Evolutionary conservation across 2,329 filamentous ascomycete species (phyloP), one percentile per base, ranked within the genome.

Genomic region (Teratosphaeriaceae sp.): DNA sequence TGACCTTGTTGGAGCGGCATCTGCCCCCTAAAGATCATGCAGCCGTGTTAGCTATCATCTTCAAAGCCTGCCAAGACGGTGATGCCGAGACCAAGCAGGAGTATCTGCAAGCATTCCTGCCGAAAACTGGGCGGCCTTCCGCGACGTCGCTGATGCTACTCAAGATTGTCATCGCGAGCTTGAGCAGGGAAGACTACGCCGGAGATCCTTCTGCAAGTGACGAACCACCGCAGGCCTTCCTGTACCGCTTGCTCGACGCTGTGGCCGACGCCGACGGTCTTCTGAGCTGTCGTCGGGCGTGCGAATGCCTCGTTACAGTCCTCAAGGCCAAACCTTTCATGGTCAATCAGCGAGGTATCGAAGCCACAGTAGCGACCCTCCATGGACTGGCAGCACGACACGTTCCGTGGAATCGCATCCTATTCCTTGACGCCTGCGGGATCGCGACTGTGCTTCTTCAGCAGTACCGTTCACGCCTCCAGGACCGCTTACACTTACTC

Each of bases 401-500:
- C 11, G 18, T 18, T 7, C 5, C 15, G 5, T 18, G 12, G 15
- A 12, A 19, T 5, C 15, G 31, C 3, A n/a, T 55, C 1, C 65
- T 80, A 34, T 80, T 71, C 61, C 65, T 67, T 4, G 72, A 74
- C 31, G 62, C 80, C 8, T 80, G 76, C 56, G 64, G 70, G 26
- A 64, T 79, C 8, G 63, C 74, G 43, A 72, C 71, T 7, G 60
- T 70, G 0, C 59, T 81, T 6, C 61, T 83, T 6, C 65, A 72
- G n/a, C 67, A 79, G 11, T 73, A 81, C 52, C 73, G 78, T 16
- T 65, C 72, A 13, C 75, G 76, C 31, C 64, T 82, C 8, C 73
- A 75, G 26, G 78, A 78, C 6, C 75, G 79, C 19, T 76, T 76
- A 61, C 78, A 82, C 53, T 64, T 82, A 9, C 61, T 82, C 13